A percentile compares a stretch with the other conserved stretches of the same genome.
These are phyloP conservation scores for Oidiodendron maius DNA, from an alignment of 495 filamentous ascomycete genomes.

Conservation along the genomic window DNA sequence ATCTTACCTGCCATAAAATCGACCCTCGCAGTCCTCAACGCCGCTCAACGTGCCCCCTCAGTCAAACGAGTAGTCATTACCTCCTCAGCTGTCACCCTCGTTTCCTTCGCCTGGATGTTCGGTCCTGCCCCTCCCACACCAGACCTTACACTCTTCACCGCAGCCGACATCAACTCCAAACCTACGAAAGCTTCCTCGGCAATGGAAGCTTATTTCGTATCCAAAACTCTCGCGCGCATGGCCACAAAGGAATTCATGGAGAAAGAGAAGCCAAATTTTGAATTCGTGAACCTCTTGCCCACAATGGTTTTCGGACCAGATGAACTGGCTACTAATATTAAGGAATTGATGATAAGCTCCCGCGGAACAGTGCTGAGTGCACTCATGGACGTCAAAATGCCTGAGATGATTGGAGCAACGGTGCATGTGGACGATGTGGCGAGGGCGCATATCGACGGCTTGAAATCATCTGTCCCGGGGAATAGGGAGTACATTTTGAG, in stretches of 20 bases:
- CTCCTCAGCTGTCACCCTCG: slow-evolving; percentile 32
- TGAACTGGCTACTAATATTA: slow-evolving; percentile 29
- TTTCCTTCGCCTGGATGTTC: slow-evolving; percentile 23
- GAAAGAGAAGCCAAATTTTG: too few species aligned
- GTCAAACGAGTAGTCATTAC: slow-evolving; percentile 39
- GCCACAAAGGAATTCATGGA: slow-evolving; percentile 36
- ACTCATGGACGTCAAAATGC: slow-evolving; percentile 18
- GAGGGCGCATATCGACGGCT: slow-evolving; percentile 33
- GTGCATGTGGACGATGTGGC: slow-evolving; percentile 41
- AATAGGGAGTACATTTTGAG: slow-evolving; percentile 33
- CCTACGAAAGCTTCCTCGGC: slow-evolving; percentile 5
- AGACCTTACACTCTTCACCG: slow-evolving; percentile 18
- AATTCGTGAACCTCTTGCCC: slow-evolving; percentile 40
- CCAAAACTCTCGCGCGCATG: slow-evolving; percentile 30
- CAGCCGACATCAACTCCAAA: slow-evolving; percentile 17
- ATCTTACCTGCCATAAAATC: slow-evolving; percentile 32
- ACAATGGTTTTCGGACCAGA: slow-evolving; percentile 38
- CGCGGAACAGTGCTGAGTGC: slow-evolving; percentile 23
- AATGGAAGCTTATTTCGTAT: slow-evolving; percentile 21
- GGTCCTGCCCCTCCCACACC: slow-evolving; percentile 18
- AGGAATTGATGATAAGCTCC: slow-evolving; percentile 29
- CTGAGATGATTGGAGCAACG: slow-evolving; percentile 30
- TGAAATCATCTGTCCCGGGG: slow-evolving; percentile 31
- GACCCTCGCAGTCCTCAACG: slow-evolving; percentile 31
- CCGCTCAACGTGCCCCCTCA: slow-evolving; percentile 26